Conservation (phyloP, 306 rosid genomes). For the Vigna hirtella region DNA sequence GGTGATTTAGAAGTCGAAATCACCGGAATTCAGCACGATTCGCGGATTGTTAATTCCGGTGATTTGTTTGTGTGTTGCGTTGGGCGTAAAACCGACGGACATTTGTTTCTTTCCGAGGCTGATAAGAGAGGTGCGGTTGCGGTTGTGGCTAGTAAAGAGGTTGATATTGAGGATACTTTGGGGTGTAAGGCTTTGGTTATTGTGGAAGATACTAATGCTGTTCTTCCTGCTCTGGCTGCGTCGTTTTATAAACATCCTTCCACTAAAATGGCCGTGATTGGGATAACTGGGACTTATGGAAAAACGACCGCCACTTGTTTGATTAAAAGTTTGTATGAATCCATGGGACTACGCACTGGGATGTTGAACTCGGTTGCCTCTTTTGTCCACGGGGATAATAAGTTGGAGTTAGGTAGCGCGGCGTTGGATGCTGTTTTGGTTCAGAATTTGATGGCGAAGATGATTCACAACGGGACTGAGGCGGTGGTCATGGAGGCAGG, state of each 20-base stretch:
- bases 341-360: slow-evolving; percentile 89
- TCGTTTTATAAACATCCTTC: slow-evolving; percentile 87
- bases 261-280: slow-evolving; percentile 84
- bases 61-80: slow-evolving; percentile 89
- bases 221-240: slow-evolving; percentile 80
- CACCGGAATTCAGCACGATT: slow-evolving; percentile 91
- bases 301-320: slow-evolving; percentile 80
- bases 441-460: slow-evolving; percentile 92
- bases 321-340: slow-evolving; percentile 88
- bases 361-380: slow-evolving; percentile 81
- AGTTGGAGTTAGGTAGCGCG: slow-evolving; percentile 66
- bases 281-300: slow-evolving; percentile 82
- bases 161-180: slow-evolving; percentile 81
- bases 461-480: slow-evolving; percentile 94
- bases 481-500: slow-evolving; percentile 82
- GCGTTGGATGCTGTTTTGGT: slow-evolving; percentile 77
- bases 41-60: slow-evolving; percentile 70
- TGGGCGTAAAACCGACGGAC: slow-evolving; percentile 70
- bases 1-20: slow-evolving; percentile 90
- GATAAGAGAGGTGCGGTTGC: slow-evolving; percentile 96
- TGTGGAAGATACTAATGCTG: slow-evolving; percentile 83
- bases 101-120: slow-evolving; percentile 84
- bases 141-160: slow-evolving; percentile 91
- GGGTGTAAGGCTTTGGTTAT: slow-evolving; percentile 94
- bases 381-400: slow-evolving; percentile 84